phyloP scores from a whole-genome alignment of 371 early-diverging fungal genomes.

The Mucor irregularis region DNA sequence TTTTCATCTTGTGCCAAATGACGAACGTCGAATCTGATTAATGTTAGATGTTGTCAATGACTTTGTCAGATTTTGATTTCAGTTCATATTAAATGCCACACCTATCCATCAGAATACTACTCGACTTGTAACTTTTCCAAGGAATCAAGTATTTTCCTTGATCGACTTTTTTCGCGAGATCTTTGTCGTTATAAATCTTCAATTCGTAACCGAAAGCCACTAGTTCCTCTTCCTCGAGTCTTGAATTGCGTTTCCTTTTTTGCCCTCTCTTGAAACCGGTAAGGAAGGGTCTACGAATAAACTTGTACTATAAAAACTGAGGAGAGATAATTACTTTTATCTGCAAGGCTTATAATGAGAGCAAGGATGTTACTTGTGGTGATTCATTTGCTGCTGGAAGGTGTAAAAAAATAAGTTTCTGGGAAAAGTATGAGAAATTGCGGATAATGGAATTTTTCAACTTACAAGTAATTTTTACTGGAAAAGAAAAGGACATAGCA shows the following conservation, averaged over 20 bases:
- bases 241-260: neutral
- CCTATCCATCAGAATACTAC: neutral
- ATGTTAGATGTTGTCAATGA: neutral
- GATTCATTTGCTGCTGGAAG: no score
- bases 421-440: no score
- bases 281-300: neutral
- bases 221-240: neutral
- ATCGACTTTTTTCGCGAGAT: neutral
- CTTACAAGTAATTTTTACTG: no score
- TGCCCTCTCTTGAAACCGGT: neutral
- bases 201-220: neutral
- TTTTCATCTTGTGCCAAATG: neutral
- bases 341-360: no score
- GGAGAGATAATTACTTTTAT: no score
- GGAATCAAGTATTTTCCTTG: neutral
- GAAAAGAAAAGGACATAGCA: no score
- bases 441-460: no score
- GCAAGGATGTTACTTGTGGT: no score
- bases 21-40: neutral
- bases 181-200: constrained; percentile 1
- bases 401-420: no score
- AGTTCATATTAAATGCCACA: neutral
- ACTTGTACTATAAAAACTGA: neutral
- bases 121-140: constrained; percentile 2
- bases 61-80: neutral